Percentiles rank a stretch among this genome's conserved stretches.
Evolutionary conservation across 2,329 filamentous ascomycete genomes (phyloP).

Genomic region (Fusarium sublunatum): DNA sequence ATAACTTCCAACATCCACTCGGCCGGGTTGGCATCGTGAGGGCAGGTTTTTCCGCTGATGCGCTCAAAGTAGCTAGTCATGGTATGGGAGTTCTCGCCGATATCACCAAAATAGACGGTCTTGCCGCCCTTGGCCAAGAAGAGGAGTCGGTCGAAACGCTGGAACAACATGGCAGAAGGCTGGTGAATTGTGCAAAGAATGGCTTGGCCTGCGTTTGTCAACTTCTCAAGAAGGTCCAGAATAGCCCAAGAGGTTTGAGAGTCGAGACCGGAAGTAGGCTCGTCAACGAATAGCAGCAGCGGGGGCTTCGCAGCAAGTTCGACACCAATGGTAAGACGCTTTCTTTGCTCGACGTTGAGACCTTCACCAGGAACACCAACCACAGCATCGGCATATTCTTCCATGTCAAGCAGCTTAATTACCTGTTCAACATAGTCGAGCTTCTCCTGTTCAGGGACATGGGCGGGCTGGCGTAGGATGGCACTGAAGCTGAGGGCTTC

Average conservation of each 20-base stretch:
- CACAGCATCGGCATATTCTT: slow-evolving; percentile 87
- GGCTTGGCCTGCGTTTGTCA: slow-evolving; percentile 88
- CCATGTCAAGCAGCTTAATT: slow-evolving; percentile 90
- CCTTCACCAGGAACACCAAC: slow-evolving; percentile 92
- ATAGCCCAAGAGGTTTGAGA: slow-evolving; percentile 95
- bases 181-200: slow-evolving; percentile 98
- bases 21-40: slow-evolving; percentile 78
- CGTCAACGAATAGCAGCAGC: slow-evolving; percentile 90
- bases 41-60: slow-evolving; percentile 74
- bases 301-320: slow-evolving; percentile 93
- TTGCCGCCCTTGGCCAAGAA: slow-evolving; percentile 80
- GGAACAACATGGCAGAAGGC: slow-evolving; percentile 94
- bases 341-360: slow-evolving; percentile 76
- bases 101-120: slow-evolving; percentile 85
- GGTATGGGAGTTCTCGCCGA: slow-evolving; percentile 75
- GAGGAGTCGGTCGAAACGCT: slow-evolving; percentile 85
- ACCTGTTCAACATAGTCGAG: slow-evolving; percentile 89
- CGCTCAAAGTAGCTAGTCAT: slow-evolving; percentile 82
- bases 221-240: slow-evolving; percentile 85
- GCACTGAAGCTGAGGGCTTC: slow-evolving; percentile 91
- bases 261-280: slow-evolving; percentile 94
- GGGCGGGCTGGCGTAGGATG: slow-evolving; percentile 82
- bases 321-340: slow-evolving; percentile 93
- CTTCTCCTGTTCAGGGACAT: slow-evolving; percentile 80
- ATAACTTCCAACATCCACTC: slow-evolving; percentile 80